phyloP scores from a whole-genome alignment of 164 flowering plant genomes.

The Kalanchoe fedtschenkoi region DNA sequence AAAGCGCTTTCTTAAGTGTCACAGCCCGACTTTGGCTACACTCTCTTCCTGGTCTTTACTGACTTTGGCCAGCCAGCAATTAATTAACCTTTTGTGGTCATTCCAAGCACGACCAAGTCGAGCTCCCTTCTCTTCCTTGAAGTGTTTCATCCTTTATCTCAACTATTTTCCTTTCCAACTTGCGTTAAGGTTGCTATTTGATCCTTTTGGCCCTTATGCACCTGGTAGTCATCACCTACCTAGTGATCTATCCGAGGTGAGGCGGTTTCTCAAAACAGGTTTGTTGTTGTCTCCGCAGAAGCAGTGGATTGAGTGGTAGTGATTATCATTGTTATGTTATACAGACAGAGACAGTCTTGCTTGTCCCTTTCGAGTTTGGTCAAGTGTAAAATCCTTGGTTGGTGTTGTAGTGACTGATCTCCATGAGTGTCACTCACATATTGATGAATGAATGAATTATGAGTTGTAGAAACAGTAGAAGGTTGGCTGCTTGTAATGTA shows the following conservation, averaged over 20 bases:
- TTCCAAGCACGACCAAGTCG: conserved; percentile 1
- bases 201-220: too few relatives aligned
- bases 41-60: background rate
- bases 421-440: background rate
- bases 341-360: background rate
- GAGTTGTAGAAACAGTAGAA: too few relatives aligned
- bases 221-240: conserved; percentile 3
- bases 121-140: background rate
- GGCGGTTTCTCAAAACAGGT: conserved; percentile 2
- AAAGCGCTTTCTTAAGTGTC: conserved; percentile 38
- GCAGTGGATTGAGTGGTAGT: background rate
- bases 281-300: conserved; percentile 1
- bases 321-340: background rate
- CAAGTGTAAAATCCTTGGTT: background rate
- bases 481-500: too few relatives aligned
- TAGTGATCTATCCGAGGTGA: conserved; percentile 6
- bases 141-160: background rate
- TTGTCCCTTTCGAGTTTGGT: too few relatives aligned
- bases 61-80: background rate
- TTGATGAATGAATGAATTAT: too few relatives aligned
- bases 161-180: background rate
- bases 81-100: background rate
- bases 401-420: background rate
- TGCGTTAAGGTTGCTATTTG: background rate
- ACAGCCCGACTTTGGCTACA: conserved; percentile 12